Percentiles rank a stretch among this genome's conserved stretches.
phyloP scores from a whole-genome alignment of 176 grass and related monocot species.

The Aegilops tauschii region DNA sequence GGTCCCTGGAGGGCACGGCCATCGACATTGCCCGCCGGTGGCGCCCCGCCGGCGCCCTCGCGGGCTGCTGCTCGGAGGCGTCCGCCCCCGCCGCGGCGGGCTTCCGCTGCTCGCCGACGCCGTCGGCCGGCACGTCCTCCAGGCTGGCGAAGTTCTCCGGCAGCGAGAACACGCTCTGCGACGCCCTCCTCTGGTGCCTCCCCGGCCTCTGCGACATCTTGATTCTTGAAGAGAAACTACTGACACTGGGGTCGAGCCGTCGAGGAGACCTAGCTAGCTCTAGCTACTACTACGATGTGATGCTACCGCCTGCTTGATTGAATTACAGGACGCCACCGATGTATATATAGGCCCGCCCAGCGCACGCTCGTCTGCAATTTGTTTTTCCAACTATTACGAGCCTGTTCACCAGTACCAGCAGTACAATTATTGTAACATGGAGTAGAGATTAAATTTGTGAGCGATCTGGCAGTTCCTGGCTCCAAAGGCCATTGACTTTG shows the following conservation, averaged over 20 bases:
- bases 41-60: slow-evolving; percentile 35
- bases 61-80: slow-evolving; percentile 35
- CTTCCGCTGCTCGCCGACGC: slow-evolving; percentile 43
- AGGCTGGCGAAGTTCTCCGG: slow-evolving; percentile 78
- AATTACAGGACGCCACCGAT: not conserved
- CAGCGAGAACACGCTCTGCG: slow-evolving; percentile 74
- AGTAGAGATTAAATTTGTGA: not conserved
- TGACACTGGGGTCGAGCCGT: not conserved
- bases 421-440: not conserved
- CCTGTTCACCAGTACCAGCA: not conserved
- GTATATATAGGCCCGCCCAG: slow-evolving; percentile 37
- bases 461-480: slow-evolving; percentile 11
- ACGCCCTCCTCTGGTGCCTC: slow-evolving; percentile 86
- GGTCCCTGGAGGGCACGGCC: slow-evolving; percentile 48
- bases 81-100: slow-evolving; percentile 33
- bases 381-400: not conserved
- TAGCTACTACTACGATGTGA: not conserved
- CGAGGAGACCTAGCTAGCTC: not conserved
- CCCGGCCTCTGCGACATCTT: slow-evolving; percentile 65
- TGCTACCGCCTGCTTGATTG: not conserved
- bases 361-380: not conserved
- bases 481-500: slow-evolving; percentile 44
- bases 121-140: slow-evolving; percentile 52
- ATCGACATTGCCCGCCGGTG: slow-evolving; percentile 61
- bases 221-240: slow-evolving; percentile 15